Base-by-base conservation (phyloP, 768 basidiomycete genomes). In the Exidia glandulosa region DNA sequence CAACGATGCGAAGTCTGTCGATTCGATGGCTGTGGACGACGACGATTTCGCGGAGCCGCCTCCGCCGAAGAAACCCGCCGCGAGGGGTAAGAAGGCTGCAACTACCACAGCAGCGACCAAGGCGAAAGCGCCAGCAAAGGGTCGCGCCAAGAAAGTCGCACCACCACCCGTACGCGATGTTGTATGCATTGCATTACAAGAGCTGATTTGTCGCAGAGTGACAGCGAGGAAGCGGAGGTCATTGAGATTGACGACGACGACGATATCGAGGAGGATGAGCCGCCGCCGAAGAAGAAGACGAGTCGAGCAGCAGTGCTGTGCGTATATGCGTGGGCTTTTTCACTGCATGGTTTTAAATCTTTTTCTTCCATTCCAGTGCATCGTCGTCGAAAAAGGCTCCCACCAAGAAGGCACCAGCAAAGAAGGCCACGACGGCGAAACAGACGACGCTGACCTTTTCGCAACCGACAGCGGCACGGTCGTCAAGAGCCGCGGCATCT, bases 11-110 rank as follows among this genome's bases (percentile, higher is more conserved):
- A 74, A 67, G 27, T 80, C 77, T 0, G 69, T 71, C 14, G 90
- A 90, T 67, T 90, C 87, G 2, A 89, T 89, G 87, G 74, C 78
- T 74, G 85, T 88, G 81, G 87, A 92, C 55, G 70, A 68, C 67
- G 32, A 72, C 71, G 68, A 62, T 14, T 66, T 64, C 19, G 64
- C 68, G 12, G 59, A 59, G 6, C 61, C 59, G 36, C 66, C 65
- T 27, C 48, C 66, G 9, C 57, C 68, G 27, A 71, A 70, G 57
- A 73, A 74, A 61, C 68, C 66, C 32, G 64, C 69, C 3, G 65
- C 73, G 1, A 50, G 69, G 31, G 72, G 57, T 65, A 69, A 68
- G 66, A 73, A 70, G 29, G 41, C 57, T 13, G 36, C 68, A 23
- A 65, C 70, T 5, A 66, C 72, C 12, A 66, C 73, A 13, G 64